Percentiles rank a stretch among this genome's conserved stretches.
phyloP scores from a whole-genome alignment of 2,329 filamentous ascomycete species.

The Trichoderma aggressivum region DNA sequence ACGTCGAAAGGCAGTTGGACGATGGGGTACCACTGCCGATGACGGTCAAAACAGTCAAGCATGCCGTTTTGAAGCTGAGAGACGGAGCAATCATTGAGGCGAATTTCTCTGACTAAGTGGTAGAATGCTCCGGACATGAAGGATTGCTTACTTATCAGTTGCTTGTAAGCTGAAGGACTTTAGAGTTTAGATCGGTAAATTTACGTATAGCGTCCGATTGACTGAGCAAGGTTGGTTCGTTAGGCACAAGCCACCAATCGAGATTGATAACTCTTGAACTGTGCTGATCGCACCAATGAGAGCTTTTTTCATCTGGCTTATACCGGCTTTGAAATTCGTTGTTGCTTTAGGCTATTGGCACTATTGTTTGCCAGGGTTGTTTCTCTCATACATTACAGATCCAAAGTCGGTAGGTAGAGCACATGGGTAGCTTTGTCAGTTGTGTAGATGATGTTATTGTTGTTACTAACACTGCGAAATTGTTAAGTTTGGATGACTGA shows the following conservation, averaged over 20 bases:
- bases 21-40: neutral
- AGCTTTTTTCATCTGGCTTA: neutral
- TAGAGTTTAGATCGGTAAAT: neutral
- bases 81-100: neutral
- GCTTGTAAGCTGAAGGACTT: neutral
- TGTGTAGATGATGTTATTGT: neutral
- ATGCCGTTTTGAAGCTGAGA: neutral
- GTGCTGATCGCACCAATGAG: neutral
- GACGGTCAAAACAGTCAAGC: neutral
- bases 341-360: neutral
- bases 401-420: neutral
- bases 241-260: neutral
- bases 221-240: neutral
- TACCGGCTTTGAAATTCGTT: neutral
- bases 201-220: neutral
- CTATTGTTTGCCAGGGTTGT: neutral
- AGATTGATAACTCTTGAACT: neutral
- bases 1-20: neutral
- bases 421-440: neutral
- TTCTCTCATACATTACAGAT: neutral
- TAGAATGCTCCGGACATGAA: neutral
- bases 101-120: neutral
- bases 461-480: neutral
- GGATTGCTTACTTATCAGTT: neutral
- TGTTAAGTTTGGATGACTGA: neutral